Conservation (phyloP, 305 asterid species). For the Fraxinus sp. region DNA sequence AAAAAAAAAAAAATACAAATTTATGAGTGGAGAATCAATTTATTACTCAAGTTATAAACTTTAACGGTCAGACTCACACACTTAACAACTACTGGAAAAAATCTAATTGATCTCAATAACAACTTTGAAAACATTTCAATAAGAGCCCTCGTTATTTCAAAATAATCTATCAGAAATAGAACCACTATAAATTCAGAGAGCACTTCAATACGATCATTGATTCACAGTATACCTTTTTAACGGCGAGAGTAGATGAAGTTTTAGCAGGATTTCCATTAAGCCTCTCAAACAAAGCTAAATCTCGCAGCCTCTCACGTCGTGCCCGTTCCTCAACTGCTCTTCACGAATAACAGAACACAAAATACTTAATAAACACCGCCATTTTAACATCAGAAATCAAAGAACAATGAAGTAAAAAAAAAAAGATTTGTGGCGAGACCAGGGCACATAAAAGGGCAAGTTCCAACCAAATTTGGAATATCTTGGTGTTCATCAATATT, state of each 20-base stretch:
- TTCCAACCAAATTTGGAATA: constrained; percentile 49
- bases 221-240: constrained; percentile 62
- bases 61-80: neutral
- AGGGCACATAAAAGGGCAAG: constrained; percentile 90
- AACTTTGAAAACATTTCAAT: neutral
- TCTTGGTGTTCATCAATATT: constrained; percentile 32
- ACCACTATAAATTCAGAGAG: neutral
- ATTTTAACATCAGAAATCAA: constrained; percentile 6
- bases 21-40: neutral
- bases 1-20: neutral
- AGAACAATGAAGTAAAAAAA: neutral
- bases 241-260: constrained; percentile 78
- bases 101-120: neutral
- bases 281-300: constrained; percentile 93
- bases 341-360: constrained; percentile 13
- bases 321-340: constrained; percentile 70
- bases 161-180: neutral
- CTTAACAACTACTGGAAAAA: neutral
- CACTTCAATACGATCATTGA: neutral
- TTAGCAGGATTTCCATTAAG: constrained; percentile 69
- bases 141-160: neutral
- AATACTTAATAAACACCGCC: neutral
- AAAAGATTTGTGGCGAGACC: constrained; percentile 33
- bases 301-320: constrained; percentile 85
- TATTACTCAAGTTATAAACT: neutral